phyloP scores from a whole-genome alignment of 225 moss, liverwort and hornwort species.

The Straminergon stramineum region DNA sequence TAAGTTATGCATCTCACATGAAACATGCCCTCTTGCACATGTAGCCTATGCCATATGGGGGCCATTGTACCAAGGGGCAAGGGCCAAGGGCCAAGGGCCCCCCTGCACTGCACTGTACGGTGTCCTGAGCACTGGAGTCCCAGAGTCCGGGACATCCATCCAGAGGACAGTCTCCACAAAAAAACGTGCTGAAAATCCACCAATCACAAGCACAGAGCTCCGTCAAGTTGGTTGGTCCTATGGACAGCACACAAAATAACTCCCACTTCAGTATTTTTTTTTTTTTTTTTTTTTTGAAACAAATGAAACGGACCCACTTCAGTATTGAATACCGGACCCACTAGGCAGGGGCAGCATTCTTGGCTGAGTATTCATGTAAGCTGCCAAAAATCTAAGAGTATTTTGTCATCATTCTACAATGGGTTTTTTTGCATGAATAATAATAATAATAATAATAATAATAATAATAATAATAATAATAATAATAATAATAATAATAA shows the following conservation, averaged over 20 bases:
- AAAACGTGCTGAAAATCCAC: not conserved
- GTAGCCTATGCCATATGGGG: not conserved
- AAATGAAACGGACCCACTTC: no score
- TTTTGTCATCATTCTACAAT: not conserved
- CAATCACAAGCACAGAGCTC: not conserved
- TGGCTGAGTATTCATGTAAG: no score
- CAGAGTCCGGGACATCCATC: not conserved
- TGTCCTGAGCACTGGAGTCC: not conserved
- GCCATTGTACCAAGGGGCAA: not conserved
- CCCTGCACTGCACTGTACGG: not conserved
- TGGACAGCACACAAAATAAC: not conserved
- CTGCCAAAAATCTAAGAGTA: not conserved
- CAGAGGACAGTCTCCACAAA: no score
- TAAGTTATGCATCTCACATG: not conserved
- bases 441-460: no score
- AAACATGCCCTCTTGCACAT: not conserved
- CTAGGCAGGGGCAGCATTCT: not conserved
- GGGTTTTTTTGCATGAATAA: no score
- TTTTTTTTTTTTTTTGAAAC: no score
- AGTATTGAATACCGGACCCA: no score
- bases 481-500: no score
- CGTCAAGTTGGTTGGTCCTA: not conserved
- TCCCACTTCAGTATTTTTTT: no score
- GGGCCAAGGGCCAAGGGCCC: no score
- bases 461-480: no score